A percentile compares a stretch with the other conserved stretches of the same genome.
Evolutionary conservation across 306 rosid genomes (phyloP).

Genomic region (Malus orientalis): DNA sequence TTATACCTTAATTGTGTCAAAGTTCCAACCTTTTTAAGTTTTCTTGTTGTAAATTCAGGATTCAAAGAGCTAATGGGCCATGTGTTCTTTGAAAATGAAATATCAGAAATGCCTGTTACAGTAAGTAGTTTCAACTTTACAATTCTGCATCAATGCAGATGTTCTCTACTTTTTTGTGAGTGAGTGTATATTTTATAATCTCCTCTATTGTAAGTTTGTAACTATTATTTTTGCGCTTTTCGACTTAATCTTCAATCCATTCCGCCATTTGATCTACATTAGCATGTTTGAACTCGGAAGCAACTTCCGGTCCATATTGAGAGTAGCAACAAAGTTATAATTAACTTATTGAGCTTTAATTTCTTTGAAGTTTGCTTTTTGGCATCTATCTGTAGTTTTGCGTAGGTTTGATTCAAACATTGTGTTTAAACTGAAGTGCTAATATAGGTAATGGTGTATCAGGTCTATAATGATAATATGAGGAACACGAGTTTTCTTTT

Average conservation of each 20-base stretch:
- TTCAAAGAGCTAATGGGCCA: slow-evolving; percentile 23
- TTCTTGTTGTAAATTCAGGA: slow-evolving; percentile 12
- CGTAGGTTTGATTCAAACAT: neutral
- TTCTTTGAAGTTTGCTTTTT: neutral
- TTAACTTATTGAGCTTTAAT: neutral
- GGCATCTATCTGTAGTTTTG: neutral
- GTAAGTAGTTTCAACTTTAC: slow-evolving; percentile 17
- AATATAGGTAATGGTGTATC: slow-evolving; percentile 17
- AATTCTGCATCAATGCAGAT: neutral
- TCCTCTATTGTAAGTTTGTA: neutral
- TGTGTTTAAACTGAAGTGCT: neutral
- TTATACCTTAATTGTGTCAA: neutral
- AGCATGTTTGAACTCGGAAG: too few species aligned
- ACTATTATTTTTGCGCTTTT: neutral
- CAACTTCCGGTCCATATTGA: neutral
- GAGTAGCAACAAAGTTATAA: neutral
- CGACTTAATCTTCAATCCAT: too few species aligned
- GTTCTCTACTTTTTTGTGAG: neutral
- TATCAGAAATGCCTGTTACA: slow-evolving; percentile 16
- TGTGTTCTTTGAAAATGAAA: slow-evolving; percentile 12
- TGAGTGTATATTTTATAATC: neutral
- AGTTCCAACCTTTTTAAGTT: neutral
- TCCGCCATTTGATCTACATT: too few species aligned
- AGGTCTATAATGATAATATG: slow-evolving; percentile 32
- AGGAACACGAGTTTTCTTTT: slow-evolving; percentile 7